These are phyloP conservation scores for Fusarium pseudograminearum DNA, from an alignment of 2,329 filamentous ascomycete species.

Conservation along the genomic window DNA sequence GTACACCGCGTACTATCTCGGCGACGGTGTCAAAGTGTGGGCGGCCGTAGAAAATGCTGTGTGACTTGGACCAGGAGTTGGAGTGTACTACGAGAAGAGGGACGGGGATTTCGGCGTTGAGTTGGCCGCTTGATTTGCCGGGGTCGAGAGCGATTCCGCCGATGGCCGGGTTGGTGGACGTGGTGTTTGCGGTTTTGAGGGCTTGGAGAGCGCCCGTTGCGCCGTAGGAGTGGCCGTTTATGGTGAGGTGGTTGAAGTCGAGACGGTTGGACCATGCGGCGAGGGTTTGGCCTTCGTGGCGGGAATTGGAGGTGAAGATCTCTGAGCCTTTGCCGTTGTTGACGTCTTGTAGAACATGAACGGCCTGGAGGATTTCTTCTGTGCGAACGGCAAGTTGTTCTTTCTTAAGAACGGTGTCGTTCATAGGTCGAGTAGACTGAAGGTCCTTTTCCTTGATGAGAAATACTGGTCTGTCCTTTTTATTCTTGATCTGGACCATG, in stretches of 20 bases:
- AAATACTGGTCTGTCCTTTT: constrained; percentile 49
- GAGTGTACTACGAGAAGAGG: constrained; percentile 73
- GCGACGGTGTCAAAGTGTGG: constrained; percentile 74
- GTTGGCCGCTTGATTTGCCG: constrained; percentile 71
- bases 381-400: constrained; percentile 64
- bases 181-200: constrained; percentile 58
- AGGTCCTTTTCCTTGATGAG: constrained; percentile 55
- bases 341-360: constrained; percentile 56
- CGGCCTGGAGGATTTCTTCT: constrained; percentile 61
- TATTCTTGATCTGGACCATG: constrained; percentile 51
- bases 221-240: constrained; percentile 75
- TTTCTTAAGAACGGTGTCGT: constrained; percentile 55
- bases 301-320: constrained; percentile 57
- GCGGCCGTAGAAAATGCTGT: constrained; percentile 69
- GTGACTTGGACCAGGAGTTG: constrained; percentile 71
- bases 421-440: constrained; percentile 49
- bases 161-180: constrained; percentile 55
- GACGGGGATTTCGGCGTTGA: constrained; percentile 69
- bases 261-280: constrained; percentile 65
- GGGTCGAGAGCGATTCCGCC: constrained; percentile 74
- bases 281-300: constrained; percentile 61
- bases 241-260: constrained; percentile 64
- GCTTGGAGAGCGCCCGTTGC: constrained; percentile 73
- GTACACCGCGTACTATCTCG: constrained; percentile 63
- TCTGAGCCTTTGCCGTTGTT: constrained; percentile 55